Conservation (phyloP, 2,329 filamentous ascomycete species). For the Neofusicoccum cordaticola region DNA sequence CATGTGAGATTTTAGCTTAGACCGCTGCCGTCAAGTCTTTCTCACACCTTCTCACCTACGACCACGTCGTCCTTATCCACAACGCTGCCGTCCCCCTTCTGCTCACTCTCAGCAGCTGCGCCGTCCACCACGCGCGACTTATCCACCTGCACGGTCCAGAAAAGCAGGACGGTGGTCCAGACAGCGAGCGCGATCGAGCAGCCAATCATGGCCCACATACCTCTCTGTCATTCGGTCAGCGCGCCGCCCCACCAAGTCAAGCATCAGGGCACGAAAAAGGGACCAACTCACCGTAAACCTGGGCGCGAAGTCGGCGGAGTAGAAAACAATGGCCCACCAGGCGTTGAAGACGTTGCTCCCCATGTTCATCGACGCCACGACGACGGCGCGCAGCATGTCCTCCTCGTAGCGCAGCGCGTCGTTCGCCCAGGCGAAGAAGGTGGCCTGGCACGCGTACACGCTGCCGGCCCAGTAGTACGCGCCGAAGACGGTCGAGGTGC, state of each 20-base stretch:
- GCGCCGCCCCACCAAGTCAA: background rate
- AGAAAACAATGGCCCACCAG: slow-evolving; percentile 73
- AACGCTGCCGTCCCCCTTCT: slow-evolving; percentile 21
- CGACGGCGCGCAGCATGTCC: slow-evolving; percentile 61
- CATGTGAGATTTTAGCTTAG: no score
- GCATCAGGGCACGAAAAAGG: background rate
- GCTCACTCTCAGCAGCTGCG: background rate
- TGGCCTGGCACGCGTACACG: slow-evolving; percentile 71
- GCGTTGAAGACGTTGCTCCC: slow-evolving; percentile 67
- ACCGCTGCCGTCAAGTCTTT: background rate
- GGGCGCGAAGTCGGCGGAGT: slow-evolving; percentile 64
- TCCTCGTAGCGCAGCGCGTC: slow-evolving; percentile 65
- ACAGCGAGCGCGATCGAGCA: slow-evolving; percentile 57
- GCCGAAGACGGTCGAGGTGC: slow-evolving; percentile 57
- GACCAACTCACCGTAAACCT: slow-evolving; percentile 56
- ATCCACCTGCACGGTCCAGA: slow-evolving; percentile 27
- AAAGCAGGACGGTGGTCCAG: slow-evolving; percentile 58
- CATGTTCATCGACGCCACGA: slow-evolving; percentile 70
- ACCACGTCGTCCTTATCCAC: slow-evolving; percentile 26
- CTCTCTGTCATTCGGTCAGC: slow-evolving; percentile 43
- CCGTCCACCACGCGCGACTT: slow-evolving; percentile 1
- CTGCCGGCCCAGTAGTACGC: slow-evolving; percentile 70
- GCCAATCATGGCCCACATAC: slow-evolving; percentile 74
- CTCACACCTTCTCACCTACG: background rate
- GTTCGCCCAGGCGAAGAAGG: slow-evolving; percentile 74